Evolutionary conservation across 441 rosid genomes (phyloP).

Genomic region (Syzygium syzygioides): DNA sequence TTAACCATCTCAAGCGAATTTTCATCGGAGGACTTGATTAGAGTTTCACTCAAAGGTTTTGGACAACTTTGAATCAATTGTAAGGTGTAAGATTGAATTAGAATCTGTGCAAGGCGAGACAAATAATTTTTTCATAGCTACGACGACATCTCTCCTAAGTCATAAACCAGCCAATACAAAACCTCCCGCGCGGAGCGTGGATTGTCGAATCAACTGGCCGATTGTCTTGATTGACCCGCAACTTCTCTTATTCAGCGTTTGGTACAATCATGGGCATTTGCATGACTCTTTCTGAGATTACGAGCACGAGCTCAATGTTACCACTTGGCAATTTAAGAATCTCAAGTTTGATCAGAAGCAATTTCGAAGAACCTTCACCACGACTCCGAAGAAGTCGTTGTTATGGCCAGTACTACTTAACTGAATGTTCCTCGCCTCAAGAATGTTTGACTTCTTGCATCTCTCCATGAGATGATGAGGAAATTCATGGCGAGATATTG

Average conservation of each 20-base stretch:
- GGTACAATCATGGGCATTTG: not conserved
- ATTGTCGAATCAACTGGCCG: not conserved
- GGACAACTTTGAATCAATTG: not conserved
- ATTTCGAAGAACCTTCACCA: not conserved
- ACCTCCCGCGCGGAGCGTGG: not conserved
- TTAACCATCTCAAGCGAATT: not conserved
- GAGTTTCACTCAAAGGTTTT: not conserved
- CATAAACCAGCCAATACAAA: not conserved
- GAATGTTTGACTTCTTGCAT: not conserved
- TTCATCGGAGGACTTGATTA: not conserved
- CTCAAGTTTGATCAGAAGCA: not conserved
- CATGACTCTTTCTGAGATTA: not conserved
- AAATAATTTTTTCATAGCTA: not conserved
- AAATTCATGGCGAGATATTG: not conserved
- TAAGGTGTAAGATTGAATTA: rapidly evolving
- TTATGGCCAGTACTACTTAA: not conserved
- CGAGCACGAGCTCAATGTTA: not conserved
- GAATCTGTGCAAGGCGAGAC: not conserved
- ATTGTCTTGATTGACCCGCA: not conserved
- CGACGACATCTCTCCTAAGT: not conserved
- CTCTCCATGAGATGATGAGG: not conserved
- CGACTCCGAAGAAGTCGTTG: not conserved
- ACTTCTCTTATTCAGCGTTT: not conserved
- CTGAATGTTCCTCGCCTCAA: not conserved
- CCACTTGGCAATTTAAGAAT: not conserved